Evolutionary conservation across 768 basidiomycete genomes (phyloP), one percentile per base, ranked within the genome.

Genomic region (Cyclocybe aegerita): DNA sequence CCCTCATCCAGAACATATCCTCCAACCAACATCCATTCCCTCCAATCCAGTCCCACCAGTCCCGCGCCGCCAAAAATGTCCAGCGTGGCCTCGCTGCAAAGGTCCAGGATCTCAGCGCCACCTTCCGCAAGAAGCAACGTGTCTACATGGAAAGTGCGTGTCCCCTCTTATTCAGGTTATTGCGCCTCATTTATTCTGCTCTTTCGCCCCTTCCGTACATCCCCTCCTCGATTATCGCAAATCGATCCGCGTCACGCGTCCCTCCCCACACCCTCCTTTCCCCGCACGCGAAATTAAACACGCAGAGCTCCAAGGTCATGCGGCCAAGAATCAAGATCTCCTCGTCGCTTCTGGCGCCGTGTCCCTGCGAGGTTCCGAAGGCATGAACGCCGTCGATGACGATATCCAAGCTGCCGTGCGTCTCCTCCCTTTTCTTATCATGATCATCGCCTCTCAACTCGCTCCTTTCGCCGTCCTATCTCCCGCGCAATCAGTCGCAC

Each of bases 71-170:
- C 32, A 90, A 90, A 73, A 98, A 99, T 66, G 91, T 98, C 15
- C 97, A 98, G 68, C 83, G 93, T 37, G 94, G 86, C 15, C 82
- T 99, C 46, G 97, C 97, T n/a, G 93, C 90, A 34, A 93, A 93
- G 67, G 83, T 98, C 9, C 97, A 98, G 72, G 92, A 93, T 60
- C 77, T 94, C 46, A 95, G 93, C 60, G 88, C 87, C 15, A 76
- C 85, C 9, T 98, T 99, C 65, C 83, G 97, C 55, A 98, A 97
- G 78, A 98, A 96, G 74, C 97, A 99, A 70, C 86, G 93, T 52
- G 90, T 96, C 31, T 98, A 98, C 69, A 90, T 99, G 90, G 90
- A 97, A 72, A 95, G 97, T 96, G 66, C 70, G 95, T 69, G 43
- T 43, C 43, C 36, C 23, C 30, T 80, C 48, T 56, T 47, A 43